Conservation (phyloP, 148 eudicot genomes). For the Fallopia convolvulus region DNA sequence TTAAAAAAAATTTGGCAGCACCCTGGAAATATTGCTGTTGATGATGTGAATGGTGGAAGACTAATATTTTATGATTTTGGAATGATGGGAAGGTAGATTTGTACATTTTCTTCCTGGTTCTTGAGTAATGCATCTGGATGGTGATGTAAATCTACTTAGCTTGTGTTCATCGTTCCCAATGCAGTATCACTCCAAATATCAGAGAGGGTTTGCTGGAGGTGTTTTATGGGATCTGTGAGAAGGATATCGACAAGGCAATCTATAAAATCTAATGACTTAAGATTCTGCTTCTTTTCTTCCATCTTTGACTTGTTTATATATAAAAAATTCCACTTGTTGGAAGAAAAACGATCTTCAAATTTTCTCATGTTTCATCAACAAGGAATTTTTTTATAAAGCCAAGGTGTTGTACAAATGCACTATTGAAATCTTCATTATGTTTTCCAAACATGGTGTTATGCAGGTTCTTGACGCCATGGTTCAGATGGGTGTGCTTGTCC, state of each 20-base stretch:
- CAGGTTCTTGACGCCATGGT: conserved; percentile 96
- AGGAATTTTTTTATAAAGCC: not conserved
- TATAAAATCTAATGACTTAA: not conserved
- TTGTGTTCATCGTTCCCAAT: conserved; percentile 1
- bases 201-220: conserved; percentile 87
- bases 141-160: not conserved
- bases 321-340: not conserved
- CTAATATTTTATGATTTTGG: conserved; percentile 96
- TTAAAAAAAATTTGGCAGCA: conserved; percentile 42
- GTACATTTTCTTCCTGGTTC: not conserved
- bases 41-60: conserved; percentile 97
- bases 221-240: conserved; percentile 95
- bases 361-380: not conserved
- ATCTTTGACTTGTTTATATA: not conserved
- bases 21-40: conserved; percentile 97
- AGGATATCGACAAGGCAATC: conserved; percentile 78
- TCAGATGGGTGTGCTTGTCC: conserved; percentile 97
- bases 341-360: not conserved
- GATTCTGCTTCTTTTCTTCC: not conserved
- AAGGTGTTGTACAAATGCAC: not conserved
- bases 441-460: conserved; percentile 10
- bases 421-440: not conserved
- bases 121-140: not conserved
- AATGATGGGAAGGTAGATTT: conserved; percentile 94
- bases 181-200: conserved; percentile 88